A percentile compares a stretch with the other conserved stretches of the same genome.
Evolutionary conservation across 495 filamentous ascomycete genomes (phyloP).

Genomic region (Melanomma pulvis-pyrius): DNA sequence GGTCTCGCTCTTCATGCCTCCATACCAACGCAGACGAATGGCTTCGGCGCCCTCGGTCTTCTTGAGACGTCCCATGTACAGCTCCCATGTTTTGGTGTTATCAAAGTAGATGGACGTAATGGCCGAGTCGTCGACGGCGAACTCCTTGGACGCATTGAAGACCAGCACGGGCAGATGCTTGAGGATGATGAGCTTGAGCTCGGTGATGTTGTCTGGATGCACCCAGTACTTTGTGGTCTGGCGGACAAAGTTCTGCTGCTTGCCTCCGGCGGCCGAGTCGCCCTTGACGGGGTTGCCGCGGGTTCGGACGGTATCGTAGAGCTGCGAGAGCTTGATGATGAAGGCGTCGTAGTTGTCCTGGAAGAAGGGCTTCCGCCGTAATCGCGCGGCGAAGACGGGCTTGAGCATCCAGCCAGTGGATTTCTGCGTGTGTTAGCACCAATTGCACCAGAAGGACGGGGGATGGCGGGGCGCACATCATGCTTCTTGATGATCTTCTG

Average conservation of each 20-base stretch:
- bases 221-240: conserved; percentile 99
- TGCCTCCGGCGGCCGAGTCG: conserved; percentile 86
- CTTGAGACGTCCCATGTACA: conserved; percentile 91
- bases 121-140: conserved; percentile 82
- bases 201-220: conserved; percentile 96
- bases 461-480: conserved; percentile 68
- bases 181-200: conserved; percentile 93
- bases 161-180: conserved; percentile 98
- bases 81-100: conserved; percentile 87
- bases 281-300: conserved; percentile 89
- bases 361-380: conserved; percentile 97
- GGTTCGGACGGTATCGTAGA: conserved; percentile 93
- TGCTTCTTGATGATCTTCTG: conserved; percentile 99
- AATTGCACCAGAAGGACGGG: not conserved
- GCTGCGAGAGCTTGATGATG: conserved; percentile 90
- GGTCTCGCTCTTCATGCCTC: conserved; percentile 89
- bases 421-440: conserved; percentile 62
- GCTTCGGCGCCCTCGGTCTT: conserved; percentile 98
- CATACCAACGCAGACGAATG: conserved; percentile 96
- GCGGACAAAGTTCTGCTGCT: conserved; percentile 92
- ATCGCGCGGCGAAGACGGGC: conserved; percentile 87
- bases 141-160: conserved; percentile 97
- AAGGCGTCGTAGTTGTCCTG: conserved; percentile 98
- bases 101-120: conserved; percentile 99
- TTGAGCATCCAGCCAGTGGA: conserved; percentile 90